Conservation (phyloP, 2,329 filamentous ascomycete species). For the Davidsoniella neocaledoniae region DNA sequence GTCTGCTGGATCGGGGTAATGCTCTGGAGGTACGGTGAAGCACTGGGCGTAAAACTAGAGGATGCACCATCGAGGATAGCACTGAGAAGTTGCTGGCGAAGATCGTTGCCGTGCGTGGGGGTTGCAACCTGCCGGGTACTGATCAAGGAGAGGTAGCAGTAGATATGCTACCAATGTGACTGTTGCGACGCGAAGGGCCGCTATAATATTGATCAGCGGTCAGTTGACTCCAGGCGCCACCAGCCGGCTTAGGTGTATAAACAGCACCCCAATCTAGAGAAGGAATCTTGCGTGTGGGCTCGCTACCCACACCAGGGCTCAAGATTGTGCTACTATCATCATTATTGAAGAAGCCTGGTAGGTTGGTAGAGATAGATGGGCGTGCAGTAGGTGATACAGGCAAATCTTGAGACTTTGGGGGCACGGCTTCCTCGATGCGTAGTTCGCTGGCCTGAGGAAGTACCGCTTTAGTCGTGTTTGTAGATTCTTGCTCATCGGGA, state of each 20-base stretch:
- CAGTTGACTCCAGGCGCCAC: constrained; percentile 9
- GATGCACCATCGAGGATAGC: constrained; percentile 1
- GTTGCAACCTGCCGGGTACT: not conserved
- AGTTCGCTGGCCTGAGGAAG: too few relatives aligned
- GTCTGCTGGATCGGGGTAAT: constrained; percentile 6
- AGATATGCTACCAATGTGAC: constrained; percentile 1
- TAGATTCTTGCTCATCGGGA: too few relatives aligned
- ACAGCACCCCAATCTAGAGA: constrained; percentile 11
- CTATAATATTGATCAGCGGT: constrained; percentile 12
- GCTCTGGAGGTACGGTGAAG: constrained; percentile 5
- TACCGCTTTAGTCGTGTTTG: too few relatives aligned
- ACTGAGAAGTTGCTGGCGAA: constrained; percentile 6
- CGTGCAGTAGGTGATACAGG: not conserved
- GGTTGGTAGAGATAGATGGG: not conserved
- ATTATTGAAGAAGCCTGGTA: not conserved
- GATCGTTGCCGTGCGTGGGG: constrained; percentile 2
- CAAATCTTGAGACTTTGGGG: not conserved
- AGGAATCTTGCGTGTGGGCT: constrained; percentile 3
- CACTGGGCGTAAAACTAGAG: constrained; percentile 1
- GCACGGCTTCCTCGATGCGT: not conserved
- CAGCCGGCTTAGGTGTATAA: constrained; percentile 11
- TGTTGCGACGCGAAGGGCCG: constrained; percentile 4
- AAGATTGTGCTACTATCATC: not conserved
- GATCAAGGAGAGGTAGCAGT: constrained; percentile 5
- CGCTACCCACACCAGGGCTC: not conserved